Evolutionary conservation across 108 stramenopile genomes (phyloP), one percentile per base, ranked within the genome.

Genomic region (Nitzschia palea): DNA sequence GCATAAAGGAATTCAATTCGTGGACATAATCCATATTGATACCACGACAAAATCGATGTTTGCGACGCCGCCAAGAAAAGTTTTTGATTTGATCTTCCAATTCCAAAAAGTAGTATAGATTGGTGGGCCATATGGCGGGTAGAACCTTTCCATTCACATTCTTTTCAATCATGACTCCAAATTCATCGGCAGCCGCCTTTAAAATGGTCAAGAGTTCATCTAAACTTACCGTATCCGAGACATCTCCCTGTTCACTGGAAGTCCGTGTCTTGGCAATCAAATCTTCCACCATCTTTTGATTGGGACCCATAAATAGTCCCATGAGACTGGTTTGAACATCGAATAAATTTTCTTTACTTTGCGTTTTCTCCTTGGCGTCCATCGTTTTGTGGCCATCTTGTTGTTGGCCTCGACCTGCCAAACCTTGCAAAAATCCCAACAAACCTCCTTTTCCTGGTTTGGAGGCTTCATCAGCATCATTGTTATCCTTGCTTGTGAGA

Each of bases 1-100:
- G 34, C 55, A 94, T 69, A 12, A 84, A 80, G 17, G 81, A 71
- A 53, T 89, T 81, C 27, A 91, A 75, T 27, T 88, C 88, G 8
- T 78, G 64, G 34, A 91, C 78, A 50, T 76, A 74, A 18, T 77
- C 62, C 9, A 85, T 62, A 52, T 82, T 72, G 17, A 89, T 81
- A 29, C 73, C 71, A 18, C 56, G 55, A 40, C 70, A 75, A 67
- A 84, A 94, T 57, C 88, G 79, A 67, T 94, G 93, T 23, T 67
- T 69, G n/a, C 89, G 64, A 14, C 89, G 77, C 61, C 89, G 89
- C 86, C 86, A 90, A 44, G 83, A 83, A 14, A 89, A 89, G 48
- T 87, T 94, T 59, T 86, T 87, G 2, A 62, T 50, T 15, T 86
- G 81, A 56, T 94, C 93, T 65, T 88, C 68, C 3, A 69, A 36